A percentile compares a stretch with the other conserved stretches of the same genome.
Conservation (phyloP, 1,284 basidiomycete species). For the Vanrija pseudolonga region DNA sequence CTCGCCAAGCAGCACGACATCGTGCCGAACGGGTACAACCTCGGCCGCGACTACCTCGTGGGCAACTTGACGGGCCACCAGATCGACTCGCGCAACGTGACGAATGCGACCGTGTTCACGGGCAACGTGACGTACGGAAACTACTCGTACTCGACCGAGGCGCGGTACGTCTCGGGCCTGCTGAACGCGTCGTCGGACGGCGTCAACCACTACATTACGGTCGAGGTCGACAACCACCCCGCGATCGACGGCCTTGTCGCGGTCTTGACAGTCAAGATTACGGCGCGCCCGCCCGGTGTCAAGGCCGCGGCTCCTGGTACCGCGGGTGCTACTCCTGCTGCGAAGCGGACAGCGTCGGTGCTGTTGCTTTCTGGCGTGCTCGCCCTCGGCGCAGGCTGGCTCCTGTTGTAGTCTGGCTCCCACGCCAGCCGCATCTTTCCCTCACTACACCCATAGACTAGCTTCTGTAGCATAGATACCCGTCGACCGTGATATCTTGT, state of each 20-base stretch:
- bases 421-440: no score
- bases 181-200: constrained; percentile 64
- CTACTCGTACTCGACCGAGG: constrained; percentile 68
- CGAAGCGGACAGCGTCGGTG: no score
- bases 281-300: no score
- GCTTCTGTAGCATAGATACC: no score
- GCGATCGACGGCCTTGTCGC: constrained; percentile 83
- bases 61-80: constrained; percentile 60
- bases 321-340: no score
- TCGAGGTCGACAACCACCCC: constrained; percentile 58
- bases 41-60: constrained; percentile 69
- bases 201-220: constrained; percentile 71
- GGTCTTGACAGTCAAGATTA: constrained; percentile 69
- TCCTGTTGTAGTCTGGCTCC: no score
- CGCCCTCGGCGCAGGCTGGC: no score
- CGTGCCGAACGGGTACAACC: constrained; percentile 59
- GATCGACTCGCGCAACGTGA: constrained; percentile 58
- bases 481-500: no score
- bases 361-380: no score
- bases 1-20: constrained; percentile 60
- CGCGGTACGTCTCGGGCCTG: constrained; percentile 64
- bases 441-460: no score
- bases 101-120: constrained; percentile 53
- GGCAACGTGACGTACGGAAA: constrained; percentile 25
- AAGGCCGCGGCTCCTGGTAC: no score